Evolutionary conservation across 1,284 basidiomycete species (phyloP), one percentile per base, ranked within the genome.

Genomic region (Ustilago esculenta): DNA sequence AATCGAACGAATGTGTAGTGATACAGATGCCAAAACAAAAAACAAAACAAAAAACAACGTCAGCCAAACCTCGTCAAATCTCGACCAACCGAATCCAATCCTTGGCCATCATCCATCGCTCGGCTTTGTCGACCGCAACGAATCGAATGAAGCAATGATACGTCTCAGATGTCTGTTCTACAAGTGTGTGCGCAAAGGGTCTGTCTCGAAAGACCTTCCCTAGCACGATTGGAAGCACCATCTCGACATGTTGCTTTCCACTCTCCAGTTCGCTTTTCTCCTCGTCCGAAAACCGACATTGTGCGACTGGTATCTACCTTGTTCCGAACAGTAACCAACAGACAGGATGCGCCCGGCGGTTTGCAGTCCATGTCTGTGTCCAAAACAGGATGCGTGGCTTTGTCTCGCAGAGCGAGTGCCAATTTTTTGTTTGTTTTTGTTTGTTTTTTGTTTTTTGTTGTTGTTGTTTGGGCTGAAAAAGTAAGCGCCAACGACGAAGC

Each of bases 101-200:
- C n/a, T n/a, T n/a, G n/a, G n/a, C n/a, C n/a, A n/a, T n/a, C n/a
- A n/a, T n/a, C n/a, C 6, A 29, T 36, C 41, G 50, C 50, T 52
- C 50, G 17, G 24, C 36, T 39, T n/a, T n/a, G n/a, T 7, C 11
- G 6, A 33, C 33, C 18, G 42, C 41, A 37, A 9, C 35, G 24
- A 2, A 25, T 40, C 30, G 17, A 44, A 42, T 27, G 40, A 6
- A 7, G n/a, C 8, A 36, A 34, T n/a, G 10, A 34, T 21, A 30
- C 57, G 61, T 56, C 60, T 70, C 67, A 70, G 67, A 65, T 70
- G 60, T 70, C 67, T 70, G 67, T 70, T 70, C 67, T 65, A 34
- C 41, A 8, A 20, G n/a, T 48, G 18, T 10, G n/a, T 56, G 66
- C 66, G 66, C 66, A 69, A 35, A n/a, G 59, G 34, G 66, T 46